phyloP scores from a whole-genome alignment of 2,329 filamentous ascomycete species.

The Podosphaera aphanis region DNA sequence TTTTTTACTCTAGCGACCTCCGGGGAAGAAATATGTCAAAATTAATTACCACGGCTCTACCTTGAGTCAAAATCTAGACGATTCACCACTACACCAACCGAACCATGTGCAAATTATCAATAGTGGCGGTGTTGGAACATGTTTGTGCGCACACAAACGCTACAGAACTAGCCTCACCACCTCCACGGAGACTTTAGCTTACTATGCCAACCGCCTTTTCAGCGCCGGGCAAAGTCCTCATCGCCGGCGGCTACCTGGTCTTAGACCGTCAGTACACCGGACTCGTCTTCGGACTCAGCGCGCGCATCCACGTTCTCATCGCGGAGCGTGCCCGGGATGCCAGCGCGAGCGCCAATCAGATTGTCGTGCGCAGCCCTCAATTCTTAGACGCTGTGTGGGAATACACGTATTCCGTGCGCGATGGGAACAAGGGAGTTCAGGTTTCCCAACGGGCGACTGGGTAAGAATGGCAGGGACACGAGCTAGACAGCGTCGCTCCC shows the following conservation, averaged over 20 bases:
- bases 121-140: no score
- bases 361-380: slow-evolving; percentile 75
- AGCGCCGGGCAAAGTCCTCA: slow-evolving; percentile 84
- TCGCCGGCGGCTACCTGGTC: slow-evolving; percentile 86
- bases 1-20: no score
- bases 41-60: no score
- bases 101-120: no score
- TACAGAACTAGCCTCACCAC: no score
- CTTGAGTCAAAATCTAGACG: no score
- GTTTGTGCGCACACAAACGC: no score
- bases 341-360: slow-evolving; percentile 45
- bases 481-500: neutral
- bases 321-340: slow-evolving; percentile 32
- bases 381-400: slow-evolving; percentile 73
- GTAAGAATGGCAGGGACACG: neutral
- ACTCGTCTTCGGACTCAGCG: slow-evolving; percentile 42
- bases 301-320: slow-evolving; percentile 42
- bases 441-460: slow-evolving; percentile 40
- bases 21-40: no score
- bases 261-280: slow-evolving; percentile 72
- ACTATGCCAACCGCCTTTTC: slow-evolving; percentile 31
- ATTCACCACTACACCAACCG: no score
- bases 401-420: slow-evolving; percentile 52
- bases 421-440: slow-evolving; percentile 53
- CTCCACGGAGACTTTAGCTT: neutral